Evolutionary conservation across 106 monocot species (phyloP), one percentile per base, ranked within the genome.

Genomic region (Platanthera guangdongensis): DNA sequence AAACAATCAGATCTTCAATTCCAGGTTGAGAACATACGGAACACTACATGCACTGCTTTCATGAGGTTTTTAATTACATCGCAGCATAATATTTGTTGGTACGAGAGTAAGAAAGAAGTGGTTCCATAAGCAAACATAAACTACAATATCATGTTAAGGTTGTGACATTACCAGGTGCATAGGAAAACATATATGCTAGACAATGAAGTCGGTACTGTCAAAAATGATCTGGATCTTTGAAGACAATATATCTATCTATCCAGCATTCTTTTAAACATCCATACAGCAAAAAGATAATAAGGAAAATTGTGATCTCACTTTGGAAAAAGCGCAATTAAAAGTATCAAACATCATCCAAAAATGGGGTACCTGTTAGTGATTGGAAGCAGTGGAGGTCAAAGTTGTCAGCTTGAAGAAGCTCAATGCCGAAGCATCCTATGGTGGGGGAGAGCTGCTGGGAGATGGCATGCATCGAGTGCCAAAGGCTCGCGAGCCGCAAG

Each of bases 391-490:
- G 93, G 71, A 96, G 93, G 71, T 96, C 93, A 57, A 96, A 96
- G 82, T 85, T 89, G 60, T 96, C 87, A 12, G 96, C 96, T 57
- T 89, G 87, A 51, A 96, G 87, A 28, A 96, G 93, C 54, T 96
- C 89, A 19, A 96, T 87, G 51, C 96, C 96, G 54, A 50, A 79
- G 83, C 96, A 96, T 49, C 93, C 96, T 15, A 46, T 22, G 52
- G 74, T 86, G 8, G 96, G 96, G 8, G 96, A 96, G 14, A 96
- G 90, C 86, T 96, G 93, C 85, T 96, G 96, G 12, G 96, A 90
- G 73, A 96, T 96, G 65, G 96, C 96, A 71, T 96, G 96, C 96
- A 96, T 93, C 63, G 96, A 96, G 73, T 96, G 96, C 96, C 96
- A 96, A 55, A 96, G 72, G 78, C 93, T 93, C 47, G 96, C 96